These are phyloP conservation scores for Malus hybrid DNA, from an alignment of 331 rosid genomes.

Conservation along the genomic window DNA sequence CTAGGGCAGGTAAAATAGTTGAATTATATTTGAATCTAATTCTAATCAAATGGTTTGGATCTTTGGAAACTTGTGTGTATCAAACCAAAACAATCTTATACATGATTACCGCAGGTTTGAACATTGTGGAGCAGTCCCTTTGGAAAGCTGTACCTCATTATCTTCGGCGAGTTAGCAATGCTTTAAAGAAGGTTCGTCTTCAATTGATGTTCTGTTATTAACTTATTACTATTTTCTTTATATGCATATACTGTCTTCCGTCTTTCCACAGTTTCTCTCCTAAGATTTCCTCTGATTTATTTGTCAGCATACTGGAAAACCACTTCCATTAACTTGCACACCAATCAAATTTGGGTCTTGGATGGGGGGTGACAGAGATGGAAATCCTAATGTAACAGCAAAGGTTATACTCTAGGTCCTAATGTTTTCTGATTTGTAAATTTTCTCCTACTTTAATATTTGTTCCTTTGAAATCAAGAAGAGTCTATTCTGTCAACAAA, in stretches of 20 bases:
- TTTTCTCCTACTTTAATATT: not conserved
- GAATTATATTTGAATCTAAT: slow-evolving; percentile 2
- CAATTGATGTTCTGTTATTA: slow-evolving; percentile 11
- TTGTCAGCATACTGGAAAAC: slow-evolving; percentile 79
- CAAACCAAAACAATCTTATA: slow-evolving; percentile 9
- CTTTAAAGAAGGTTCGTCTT: slow-evolving; percentile 71
- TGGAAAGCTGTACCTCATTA: slow-evolving; percentile 97
- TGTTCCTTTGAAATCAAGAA: not conserved
- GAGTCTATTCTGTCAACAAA: not conserved
- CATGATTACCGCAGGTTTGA: slow-evolving; percentile 48
- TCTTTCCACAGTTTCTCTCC: not conserved
- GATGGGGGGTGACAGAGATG: slow-evolving; percentile 99
- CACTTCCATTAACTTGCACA: slow-evolving; percentile 93
- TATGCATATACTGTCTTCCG: not conserved
- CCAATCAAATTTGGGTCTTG: slow-evolving; percentile 94
- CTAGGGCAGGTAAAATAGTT: slow-evolving; percentile 67
- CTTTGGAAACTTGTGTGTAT: slow-evolving; percentile 3
- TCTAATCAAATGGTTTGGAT: slow-evolving; percentile 11
- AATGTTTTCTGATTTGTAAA: not conserved
- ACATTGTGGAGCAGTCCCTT: slow-evolving; percentile 94
- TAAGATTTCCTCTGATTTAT: slow-evolving; percentile 7
- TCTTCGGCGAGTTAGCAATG: slow-evolving; percentile 91
- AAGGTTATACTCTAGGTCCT: slow-evolving; percentile 38
- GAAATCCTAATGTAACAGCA: slow-evolving; percentile 94
- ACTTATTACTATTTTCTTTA: slow-evolving; percentile 11